A percentile compares a stretch with the other conserved stretches of the same genome.
Conservation (phyloP, 306 rosid genomes). For the Quercus berberidifolia region DNA sequence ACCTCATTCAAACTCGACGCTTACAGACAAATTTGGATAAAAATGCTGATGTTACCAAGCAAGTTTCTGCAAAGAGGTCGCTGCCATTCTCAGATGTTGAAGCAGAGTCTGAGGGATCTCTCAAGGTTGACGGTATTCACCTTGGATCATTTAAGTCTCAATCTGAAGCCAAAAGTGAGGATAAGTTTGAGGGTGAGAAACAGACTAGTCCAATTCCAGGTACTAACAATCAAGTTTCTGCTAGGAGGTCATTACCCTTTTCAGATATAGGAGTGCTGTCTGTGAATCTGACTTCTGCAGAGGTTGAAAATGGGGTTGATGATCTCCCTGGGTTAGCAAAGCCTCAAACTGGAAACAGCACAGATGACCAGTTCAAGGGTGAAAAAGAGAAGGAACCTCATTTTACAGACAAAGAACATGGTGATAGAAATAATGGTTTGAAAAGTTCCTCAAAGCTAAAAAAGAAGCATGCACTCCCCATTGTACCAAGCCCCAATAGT, state of each 20-base stretch:
- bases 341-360: background rate
- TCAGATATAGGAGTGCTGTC: conserved; percentile 19
- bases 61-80: conserved; percentile 62
- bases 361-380: background rate
- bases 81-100: conserved; percentile 44
- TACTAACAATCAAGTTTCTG: conserved; percentile 30
- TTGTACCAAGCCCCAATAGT: conserved; percentile 17
- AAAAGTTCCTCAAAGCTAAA: background rate
- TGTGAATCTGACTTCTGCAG: conserved; percentile 17
- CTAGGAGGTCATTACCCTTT: conserved; percentile 48
- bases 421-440: background rate
- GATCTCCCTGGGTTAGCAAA: conserved; percentile 11
- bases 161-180: conserved; percentile 22
- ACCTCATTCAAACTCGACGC: conserved; percentile 74
- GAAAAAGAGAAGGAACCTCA: background rate
- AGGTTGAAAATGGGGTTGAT: conserved; percentile 18
- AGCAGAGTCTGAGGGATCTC: conserved; percentile 22
- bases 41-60: conserved; percentile 30
- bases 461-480: background rate
- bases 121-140: conserved; percentile 25
- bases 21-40: conserved; percentile 32
- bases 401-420: background rate
- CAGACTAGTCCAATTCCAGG: conserved; percentile 2
- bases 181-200: conserved; percentile 16
- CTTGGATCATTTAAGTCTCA: conserved; percentile 17